phyloP scores from a whole-genome alignment of 1,139 yeast species.

The Saccharomyces pastorianus region DNA sequence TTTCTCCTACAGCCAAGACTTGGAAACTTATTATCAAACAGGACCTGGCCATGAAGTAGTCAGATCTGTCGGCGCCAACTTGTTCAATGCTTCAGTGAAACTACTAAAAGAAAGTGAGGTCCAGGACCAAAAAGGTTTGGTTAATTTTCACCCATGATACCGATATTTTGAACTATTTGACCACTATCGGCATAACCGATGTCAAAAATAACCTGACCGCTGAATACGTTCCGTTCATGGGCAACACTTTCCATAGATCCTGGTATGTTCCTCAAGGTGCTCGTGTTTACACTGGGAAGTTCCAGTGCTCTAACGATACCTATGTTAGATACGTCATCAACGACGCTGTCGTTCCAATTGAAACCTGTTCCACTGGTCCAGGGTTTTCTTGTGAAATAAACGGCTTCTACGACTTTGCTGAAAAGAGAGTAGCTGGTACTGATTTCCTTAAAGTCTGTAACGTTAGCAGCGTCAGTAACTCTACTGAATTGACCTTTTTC shows the following conservation, averaged over 20 bases:
- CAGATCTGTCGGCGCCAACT: slow-evolving; percentile 42
- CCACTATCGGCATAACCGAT: slow-evolving; percentile 45
- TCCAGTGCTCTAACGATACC: slow-evolving; percentile 30
- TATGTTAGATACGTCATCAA: slow-evolving; percentile 49
- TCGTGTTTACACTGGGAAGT: slow-evolving; percentile 46
- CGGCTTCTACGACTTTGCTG: slow-evolving; percentile 35
- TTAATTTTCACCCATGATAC: slow-evolving; percentile 54
- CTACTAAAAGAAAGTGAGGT: slow-evolving; percentile 21
- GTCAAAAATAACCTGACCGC: slow-evolving; percentile 16
- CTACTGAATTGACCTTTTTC: slow-evolving; percentile 21
- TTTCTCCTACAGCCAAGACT: slow-evolving; percentile 41
- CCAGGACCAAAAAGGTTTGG: slow-evolving; percentile 30
- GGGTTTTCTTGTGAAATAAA: slow-evolving; percentile 49
- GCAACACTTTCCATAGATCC: slow-evolving; percentile 14
- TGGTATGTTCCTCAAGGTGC: slow-evolving; percentile 50
- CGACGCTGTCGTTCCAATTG: slow-evolving; percentile 54
- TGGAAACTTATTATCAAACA: slow-evolving; percentile 42
- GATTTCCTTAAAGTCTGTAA: slow-evolving; percentile 35
- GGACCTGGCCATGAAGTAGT: slow-evolving; percentile 50
- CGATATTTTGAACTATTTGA: slow-evolving; percentile 42
- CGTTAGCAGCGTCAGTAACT: slow-evolving; percentile 15
- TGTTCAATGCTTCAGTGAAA: slow-evolving; percentile 38
- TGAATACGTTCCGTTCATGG: slow-evolving; percentile 39
- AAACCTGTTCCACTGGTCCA: slow-evolving; percentile 48
- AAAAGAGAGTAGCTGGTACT: slow-evolving; percentile 31